Base-by-base conservation (phyloP, 2,329 filamentous ascomycete species). In the Fusarium subglutinans region DNA sequence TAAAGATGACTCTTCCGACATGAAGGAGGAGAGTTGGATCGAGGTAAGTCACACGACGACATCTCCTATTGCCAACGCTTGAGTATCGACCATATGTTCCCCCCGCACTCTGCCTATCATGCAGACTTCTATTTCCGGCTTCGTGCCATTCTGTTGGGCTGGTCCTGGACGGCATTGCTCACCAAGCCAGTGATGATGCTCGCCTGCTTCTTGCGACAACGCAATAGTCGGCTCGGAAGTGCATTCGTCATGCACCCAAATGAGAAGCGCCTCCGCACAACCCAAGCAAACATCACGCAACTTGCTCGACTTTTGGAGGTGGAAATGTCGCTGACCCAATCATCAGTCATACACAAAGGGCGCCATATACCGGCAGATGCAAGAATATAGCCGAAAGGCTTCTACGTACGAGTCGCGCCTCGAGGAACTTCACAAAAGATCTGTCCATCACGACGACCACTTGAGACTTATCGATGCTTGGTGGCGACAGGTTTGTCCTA, bases 281-380 rank as follows among this genome's bases (percentile, higher is more conserved):
- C 43, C 55, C 66, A 70, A 65, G 26, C 30, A 74, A 65, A 68
- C 44, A 66, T 61, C 55, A 69, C 72, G 74, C 74, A 76, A 73
- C 68, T 63, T 68, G n/a, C 50, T 75, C 74, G 72, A 71, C 66
- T 47, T 63, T 66, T 70, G 63, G 38, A 67, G 54, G 65, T 68
- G 67, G 57, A 71, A 61, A 66, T 70, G 63, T 73, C 75, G 72
- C 77, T 80, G 72, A 80, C 77, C 67, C 65, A 65, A 70, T 66
- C 68, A 70, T 70, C 76, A 84, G 82, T 74, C 80, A 61, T 84
- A 84, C 69, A 84, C 82, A 69, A 99, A 98, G 85, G 96, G 98
- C 86, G 96, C 96, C 74, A 98, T 99, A 81, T 92, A 94, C 79
- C 94, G 97, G 66, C 96, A 98, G 85, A 98, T 99, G 95, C 94